These are phyloP conservation scores for Globisporangium perplexum DNA, from an alignment of 352 stramenopile species.

Conservation along the genomic window DNA sequence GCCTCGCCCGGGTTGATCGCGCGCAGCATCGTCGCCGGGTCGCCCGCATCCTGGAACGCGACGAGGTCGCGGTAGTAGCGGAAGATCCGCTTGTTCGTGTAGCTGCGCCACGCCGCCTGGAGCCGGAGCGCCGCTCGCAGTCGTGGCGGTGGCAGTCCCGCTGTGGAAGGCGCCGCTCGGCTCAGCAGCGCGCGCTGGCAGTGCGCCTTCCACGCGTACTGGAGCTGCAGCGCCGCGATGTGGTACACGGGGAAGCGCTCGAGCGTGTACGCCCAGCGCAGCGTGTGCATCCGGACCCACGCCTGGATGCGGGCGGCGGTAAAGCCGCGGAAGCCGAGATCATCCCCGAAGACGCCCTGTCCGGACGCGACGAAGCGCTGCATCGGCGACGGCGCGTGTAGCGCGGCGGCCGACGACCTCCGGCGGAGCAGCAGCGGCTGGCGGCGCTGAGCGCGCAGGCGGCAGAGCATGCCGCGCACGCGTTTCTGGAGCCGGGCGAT, in stretches of 20 bases:
- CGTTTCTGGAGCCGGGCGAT: constrained; percentile 50
- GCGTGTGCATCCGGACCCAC: constrained; percentile 58
- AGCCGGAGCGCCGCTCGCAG: constrained; percentile 40
- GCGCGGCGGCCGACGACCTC: not conserved
- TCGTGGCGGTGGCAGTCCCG: constrained; percentile 18
- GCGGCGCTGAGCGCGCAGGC: constrained; percentile 12
- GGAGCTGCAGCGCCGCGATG: constrained; percentile 82
- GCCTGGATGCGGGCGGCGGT: constrained; percentile 55
- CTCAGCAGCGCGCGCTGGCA: constrained; percentile 34
- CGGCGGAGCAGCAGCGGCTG: not conserved
- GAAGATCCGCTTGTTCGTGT: constrained; percentile 72
- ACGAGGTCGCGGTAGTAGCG: constrained; percentile 78
- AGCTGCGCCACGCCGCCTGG: constrained; percentile 66
- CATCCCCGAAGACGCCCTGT: constrained; percentile 44
- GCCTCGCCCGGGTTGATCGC: constrained; percentile 84
- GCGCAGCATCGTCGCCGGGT: constrained; percentile 74
- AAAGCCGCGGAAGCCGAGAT: constrained; percentile 52
- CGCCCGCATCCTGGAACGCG: constrained; percentile 67
- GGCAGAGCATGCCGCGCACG: constrained; percentile 57
- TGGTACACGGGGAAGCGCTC: constrained; percentile 72
- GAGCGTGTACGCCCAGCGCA: constrained; percentile 36
- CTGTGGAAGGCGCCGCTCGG: not conserved
- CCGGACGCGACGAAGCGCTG: constrained; percentile 60
- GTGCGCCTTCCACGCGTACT: constrained; percentile 62
- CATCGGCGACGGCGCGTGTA: constrained; percentile 41